Evolutionary conservation across 495 filamentous ascomycete species (phyloP), one percentile per base, ranked within the genome.

Genomic region (Aspergillus heteromorphus): DNA sequence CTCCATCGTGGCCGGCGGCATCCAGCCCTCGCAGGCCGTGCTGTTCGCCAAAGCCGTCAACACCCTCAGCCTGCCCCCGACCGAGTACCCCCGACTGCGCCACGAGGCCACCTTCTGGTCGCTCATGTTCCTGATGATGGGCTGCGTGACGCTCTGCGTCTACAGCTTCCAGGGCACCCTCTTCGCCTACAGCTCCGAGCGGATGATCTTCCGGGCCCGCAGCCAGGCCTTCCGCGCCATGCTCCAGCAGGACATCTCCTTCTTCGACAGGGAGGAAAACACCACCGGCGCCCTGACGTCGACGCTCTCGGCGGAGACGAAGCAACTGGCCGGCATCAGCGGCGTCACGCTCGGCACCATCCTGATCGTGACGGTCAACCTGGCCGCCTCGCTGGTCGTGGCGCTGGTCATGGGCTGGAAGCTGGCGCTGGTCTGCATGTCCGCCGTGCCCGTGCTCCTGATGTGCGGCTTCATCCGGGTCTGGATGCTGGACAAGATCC

Each of bases 61-160:
- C 31, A 74, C 86, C 0, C 69, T 92, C 7, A 81, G 84, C 0
- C 67, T 75, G 4, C 84, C 80, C 8, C 62, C 62, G 7, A 45
- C 30, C 1, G 23, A 75, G 57, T 80, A 72, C 55, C 74, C 36
- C 34, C 65, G 76, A 51, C 67, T 95, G 18, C 79, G 85, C 36
- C 74, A 78, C 4, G 83, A 88, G 25, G 82, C 83, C 41, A 83
- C 93, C 60, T 97, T 97, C 71, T 98, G 93, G 92, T 83, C 81
- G 19, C 70, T 84, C 48, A 96, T 97, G 90, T 98, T 93, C 65
- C 78, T 97, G 23, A 91, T 97, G 83, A 81, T 96, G 4, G 93
- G 87, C 4, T 58, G 93, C 41, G 78, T 85, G 19, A 82, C 87
- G 58, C 81, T 96, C 55, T 59, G 91, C 38, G 77, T 86, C 2